Evolutionary conservation across 1,284 basidiomycete species (phyloP), one percentile per base, ranked within the genome.

Genomic region (Ceratobasidium sp.): DNA sequence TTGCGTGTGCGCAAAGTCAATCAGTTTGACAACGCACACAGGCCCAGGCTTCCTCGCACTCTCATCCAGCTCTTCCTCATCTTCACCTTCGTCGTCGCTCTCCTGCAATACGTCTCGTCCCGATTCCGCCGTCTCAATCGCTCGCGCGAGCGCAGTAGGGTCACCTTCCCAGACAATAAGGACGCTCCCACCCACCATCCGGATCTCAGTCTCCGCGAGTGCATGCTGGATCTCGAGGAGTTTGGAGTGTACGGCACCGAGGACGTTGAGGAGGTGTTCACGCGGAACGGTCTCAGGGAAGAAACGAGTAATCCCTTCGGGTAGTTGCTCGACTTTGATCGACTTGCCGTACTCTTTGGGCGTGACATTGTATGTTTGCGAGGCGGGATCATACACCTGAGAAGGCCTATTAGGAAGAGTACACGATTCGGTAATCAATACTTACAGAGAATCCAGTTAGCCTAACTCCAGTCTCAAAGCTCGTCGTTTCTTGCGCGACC

Each of bases 1-100:
- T 49, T 89, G 87, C 3, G 96, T 94, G 85, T 99, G 97, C 3
- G 96, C 97, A 85, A 99, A 98, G 86, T 99, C 97, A 79, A 98
- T 98, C 80, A 98, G 86, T 79, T 92, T 93, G 77, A 97, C 88
- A 10, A 88, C 86, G 80, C 90, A 92, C 10, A 93, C 89, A 18
- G 90, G 88, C 7, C 89, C 88, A 2, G 83, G 82, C 51, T 84
- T 84, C 83, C 77, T 67, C 56, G 77, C 15, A 69, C 64, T 56
- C 49, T 67, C 75, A 3, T 84, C 83, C 3, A 86, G 84, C 1
- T 84, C 84, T 13, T 85, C 83, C 80, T 80, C 20, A 23, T 81
- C 72, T 6, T 82, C 81, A 20, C 78, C 79, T 9, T 82, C 78
- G n/a, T 68, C 64, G 60, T 78, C 20, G 77, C 80, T 81, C 10